Evolutionary conservation across 148 eudicot species (phyloP).

Genomic region (Mesembryanthemum crystallinum): DNA sequence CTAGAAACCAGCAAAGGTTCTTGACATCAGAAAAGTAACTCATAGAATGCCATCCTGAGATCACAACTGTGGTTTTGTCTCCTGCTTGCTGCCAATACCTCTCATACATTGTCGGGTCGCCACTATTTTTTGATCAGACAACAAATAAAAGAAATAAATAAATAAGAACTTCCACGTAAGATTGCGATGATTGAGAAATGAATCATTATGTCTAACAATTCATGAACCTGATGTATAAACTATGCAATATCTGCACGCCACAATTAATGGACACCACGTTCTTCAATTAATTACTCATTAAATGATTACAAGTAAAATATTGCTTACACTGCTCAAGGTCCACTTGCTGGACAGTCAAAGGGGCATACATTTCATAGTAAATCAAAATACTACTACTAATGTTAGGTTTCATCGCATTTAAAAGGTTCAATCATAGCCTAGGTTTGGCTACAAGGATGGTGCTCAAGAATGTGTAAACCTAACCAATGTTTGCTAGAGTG

Average conservation of each 20-base stretch:
- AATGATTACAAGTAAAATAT: background rate
- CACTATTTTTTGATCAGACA: conserved; percentile 42
- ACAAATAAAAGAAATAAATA: background rate
- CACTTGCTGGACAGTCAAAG: background rate
- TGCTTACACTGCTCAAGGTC: background rate
- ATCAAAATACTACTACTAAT: background rate
- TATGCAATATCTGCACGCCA: conserved; percentile 4
- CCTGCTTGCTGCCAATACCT: conserved; percentile 68
- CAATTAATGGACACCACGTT: conserved; percentile 19
- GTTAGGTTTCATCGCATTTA: background rate
- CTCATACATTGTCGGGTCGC: conserved; percentile 98
- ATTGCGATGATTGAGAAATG: background rate
- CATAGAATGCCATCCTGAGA: conserved; percentile 75
- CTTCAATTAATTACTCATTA: conserved; percentile 10
- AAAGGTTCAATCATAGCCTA: background rate
- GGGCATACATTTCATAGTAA: background rate
- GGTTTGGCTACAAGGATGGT: background rate
- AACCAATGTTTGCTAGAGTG: background rate
- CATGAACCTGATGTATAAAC: background rate
- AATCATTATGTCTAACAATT: background rate
- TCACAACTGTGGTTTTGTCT: conserved; percentile 56
- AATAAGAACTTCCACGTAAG: background rate
- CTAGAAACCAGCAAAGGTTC: conserved; percentile 88
- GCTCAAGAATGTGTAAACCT: background rate
- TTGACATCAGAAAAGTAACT: conserved; percentile 82